These are phyloP conservation scores for Pleurotus djamor DNA, from an alignment of 768 basidiomycete species.

Conservation along the genomic window DNA sequence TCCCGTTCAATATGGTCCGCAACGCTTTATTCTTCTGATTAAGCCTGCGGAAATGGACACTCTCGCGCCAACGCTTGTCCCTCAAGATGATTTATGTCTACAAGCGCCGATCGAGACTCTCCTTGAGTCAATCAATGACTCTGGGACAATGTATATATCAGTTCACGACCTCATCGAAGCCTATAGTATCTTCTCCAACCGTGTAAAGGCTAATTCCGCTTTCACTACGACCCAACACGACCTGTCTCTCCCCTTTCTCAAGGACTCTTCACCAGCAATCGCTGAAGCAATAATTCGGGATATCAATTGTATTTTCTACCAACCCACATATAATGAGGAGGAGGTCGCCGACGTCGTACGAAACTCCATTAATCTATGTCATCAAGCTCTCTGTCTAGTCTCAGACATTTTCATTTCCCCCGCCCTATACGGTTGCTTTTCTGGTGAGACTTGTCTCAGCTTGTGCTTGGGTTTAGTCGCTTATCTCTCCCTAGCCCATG, in stretches of 20 bases:
- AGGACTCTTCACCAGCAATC: slow-evolving; percentile 28
- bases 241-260: slow-evolving; percentile 19
- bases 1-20: background rate
- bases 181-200: slow-evolving; percentile 48
- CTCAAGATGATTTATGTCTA: slow-evolving; percentile 21
- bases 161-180: slow-evolving; percentile 61
- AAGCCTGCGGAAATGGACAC: background rate
- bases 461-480: background rate
- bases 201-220: slow-evolving; percentile 31
- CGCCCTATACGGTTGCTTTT: slow-evolving; percentile 40
- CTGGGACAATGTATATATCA: slow-evolving; percentile 30
- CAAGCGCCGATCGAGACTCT: slow-evolving; percentile 46
- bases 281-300: slow-evolving; percentile 48
- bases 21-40: background rate
- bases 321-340: slow-evolving; percentile 20
- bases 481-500: background rate
- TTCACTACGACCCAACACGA: background rate
- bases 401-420: slow-evolving; percentile 50
- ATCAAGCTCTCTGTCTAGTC: slow-evolving; percentile 49
- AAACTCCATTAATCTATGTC: slow-evolving; percentile 45
- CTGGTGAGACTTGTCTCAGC: slow-evolving; percentile 34
- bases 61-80: background rate
- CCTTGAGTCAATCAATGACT: slow-evolving; percentile 38
- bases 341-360: slow-evolving; percentile 20
- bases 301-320: slow-evolving; percentile 37